Conservation (phyloP, 2,329 filamentous ascomycete species). For the Polychaeton citri region DNA sequence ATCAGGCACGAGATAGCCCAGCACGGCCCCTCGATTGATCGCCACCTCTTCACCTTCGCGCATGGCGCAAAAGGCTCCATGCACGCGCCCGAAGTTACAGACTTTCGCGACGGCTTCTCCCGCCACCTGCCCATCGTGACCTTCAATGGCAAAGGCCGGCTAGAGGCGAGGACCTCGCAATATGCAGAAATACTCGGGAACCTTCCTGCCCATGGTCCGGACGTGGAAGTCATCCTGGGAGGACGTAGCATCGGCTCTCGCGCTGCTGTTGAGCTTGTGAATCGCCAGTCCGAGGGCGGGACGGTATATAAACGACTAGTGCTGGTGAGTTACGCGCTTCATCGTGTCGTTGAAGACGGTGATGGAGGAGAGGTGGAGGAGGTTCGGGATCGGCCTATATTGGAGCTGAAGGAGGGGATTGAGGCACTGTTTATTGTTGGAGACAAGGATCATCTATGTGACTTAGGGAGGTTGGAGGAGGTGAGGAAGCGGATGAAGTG, state of each 20-base stretch:
- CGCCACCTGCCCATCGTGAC: not conserved
- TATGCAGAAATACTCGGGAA: not conserved
- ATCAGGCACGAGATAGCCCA: not conserved
- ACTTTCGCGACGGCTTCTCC: not conserved
- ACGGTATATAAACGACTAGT: not conserved
- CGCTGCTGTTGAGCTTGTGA: not conserved
- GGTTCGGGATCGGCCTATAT: not conserved
- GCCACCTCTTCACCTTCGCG: not conserved
- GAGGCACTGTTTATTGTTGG: not conserved
- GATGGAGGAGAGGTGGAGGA: not conserved
- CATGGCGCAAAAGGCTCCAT: not conserved
- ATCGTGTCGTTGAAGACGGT: not conserved
- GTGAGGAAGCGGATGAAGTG: not conserved
- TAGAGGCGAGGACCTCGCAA: not conserved
- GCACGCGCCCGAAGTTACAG: not conserved
- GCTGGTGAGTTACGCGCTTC: not conserved
- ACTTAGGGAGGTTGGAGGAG: not conserved
- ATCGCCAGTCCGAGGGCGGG: not conserved
- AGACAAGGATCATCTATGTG: not conserved
- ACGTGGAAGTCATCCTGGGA: not conserved
- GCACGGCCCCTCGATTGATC: not conserved
- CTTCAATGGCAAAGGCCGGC: not conserved
- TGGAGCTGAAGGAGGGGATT: not conserved
- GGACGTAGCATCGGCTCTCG: not conserved
- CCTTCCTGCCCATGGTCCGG: not conserved